A percentile compares a stretch with the other conserved stretches of the same genome.
phyloP scores from a whole-genome alignment of 208 protist species.

The Acanthamoeba pearcei region DNA sequence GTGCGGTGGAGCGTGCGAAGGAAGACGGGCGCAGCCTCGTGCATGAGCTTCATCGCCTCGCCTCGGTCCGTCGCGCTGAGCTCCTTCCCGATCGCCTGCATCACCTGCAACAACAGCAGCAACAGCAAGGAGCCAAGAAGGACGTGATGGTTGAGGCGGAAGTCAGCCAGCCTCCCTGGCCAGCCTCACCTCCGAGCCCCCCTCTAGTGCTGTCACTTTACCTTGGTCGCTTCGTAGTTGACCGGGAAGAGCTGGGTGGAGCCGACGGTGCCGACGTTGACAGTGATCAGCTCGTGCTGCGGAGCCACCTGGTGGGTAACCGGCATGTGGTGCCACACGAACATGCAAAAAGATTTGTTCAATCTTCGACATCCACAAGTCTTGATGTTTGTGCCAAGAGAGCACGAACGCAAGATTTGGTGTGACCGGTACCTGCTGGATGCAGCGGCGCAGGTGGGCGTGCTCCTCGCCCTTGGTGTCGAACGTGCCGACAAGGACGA shows the following conservation, averaged over 20 bases:
- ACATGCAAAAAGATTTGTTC: neutral
- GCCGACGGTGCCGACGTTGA: slow-evolving; percentile 63
- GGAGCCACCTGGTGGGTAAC: neutral
- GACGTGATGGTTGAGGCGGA: neutral
- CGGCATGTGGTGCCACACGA: no score
- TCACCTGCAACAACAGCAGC: neutral
- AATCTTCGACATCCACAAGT: neutral
- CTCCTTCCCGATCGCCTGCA: neutral
- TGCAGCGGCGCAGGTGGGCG: slow-evolving; percentile 5
- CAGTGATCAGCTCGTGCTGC: slow-evolving; percentile 12
- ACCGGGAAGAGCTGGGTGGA: slow-evolving; percentile 72
- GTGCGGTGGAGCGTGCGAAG: neutral
- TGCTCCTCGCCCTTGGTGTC: slow-evolving; percentile 66
- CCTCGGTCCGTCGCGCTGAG: neutral
- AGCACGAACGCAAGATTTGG: no score
- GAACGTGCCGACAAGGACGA: slow-evolving; percentile 67
- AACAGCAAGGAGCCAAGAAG: neutral
- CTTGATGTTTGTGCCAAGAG: neutral
- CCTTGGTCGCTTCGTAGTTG: slow-evolving; percentile 56
- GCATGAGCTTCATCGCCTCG: slow-evolving; percentile 58
- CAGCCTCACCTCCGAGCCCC: neutral
- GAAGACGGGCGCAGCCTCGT: slow-evolving; percentile 27
- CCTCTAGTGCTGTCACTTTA: neutral
- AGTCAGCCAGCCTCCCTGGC: neutral
- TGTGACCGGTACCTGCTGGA: neutral